These are phyloP conservation scores for Polytrichum formosum DNA, from an alignment of 225 moss, liverwort and hornwort species.

Conservation along the genomic window DNA sequence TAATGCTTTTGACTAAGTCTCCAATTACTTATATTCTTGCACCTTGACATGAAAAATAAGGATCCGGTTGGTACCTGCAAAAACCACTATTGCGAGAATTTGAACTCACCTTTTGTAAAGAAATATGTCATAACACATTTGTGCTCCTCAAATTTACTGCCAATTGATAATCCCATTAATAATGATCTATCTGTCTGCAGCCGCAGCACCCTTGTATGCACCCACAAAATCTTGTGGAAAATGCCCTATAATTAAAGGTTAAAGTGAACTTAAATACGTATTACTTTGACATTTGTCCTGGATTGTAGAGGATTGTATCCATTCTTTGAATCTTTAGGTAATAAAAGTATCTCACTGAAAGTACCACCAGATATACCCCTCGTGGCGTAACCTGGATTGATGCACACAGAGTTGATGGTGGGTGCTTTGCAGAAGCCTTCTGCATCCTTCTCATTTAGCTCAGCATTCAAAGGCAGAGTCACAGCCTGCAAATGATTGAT, in stretches of 20 bases:
- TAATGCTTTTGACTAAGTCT: too few relatives aligned
- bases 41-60: too few relatives aligned
- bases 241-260: neutral
- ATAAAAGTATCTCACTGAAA: conserved; percentile 59
- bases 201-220: too few relatives aligned
- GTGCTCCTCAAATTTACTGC: too few relatives aligned
- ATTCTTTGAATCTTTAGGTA: conserved; percentile 27
- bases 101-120: too few relatives aligned
- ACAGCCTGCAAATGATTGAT: conserved; percentile 42
- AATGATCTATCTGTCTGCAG: too few relatives aligned
- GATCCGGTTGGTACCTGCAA: too few relatives aligned
- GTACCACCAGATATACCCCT: conserved; percentile 77
- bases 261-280: conserved; percentile 32
- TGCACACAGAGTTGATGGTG: conserved; percentile 39
- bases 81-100: too few relatives aligned
- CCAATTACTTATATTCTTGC: too few relatives aligned
- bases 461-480: conserved; percentile 27
- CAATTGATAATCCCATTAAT: too few relatives aligned
- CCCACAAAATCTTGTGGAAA: too few relatives aligned
- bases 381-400: conserved; percentile 82
- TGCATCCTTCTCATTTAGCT: conserved; percentile 4
- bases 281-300: conserved; percentile 55
- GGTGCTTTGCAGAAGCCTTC: conserved; percentile 13
- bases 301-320: conserved; percentile 33
- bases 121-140: too few relatives aligned